These are phyloP conservation scores for Suillus subalutaceus DNA, from an alignment of 768 basidiomycete species.

Conservation along the genomic window DNA sequence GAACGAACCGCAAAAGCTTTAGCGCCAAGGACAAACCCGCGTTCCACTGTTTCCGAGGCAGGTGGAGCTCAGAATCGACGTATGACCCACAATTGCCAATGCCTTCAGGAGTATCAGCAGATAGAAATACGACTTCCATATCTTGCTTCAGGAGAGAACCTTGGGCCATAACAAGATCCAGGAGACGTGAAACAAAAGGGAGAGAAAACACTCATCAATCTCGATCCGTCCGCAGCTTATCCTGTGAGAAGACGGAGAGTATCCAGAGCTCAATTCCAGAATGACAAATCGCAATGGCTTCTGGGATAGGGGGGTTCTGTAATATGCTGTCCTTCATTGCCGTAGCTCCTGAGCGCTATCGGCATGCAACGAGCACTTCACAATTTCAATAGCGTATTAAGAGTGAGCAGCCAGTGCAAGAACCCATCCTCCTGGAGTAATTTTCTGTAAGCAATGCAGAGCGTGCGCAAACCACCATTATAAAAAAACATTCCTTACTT, in stretches of 20 bases:
- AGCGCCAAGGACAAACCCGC: constrained; percentile 67
- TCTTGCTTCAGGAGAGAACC: constrained; percentile 91
- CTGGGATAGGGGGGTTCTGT: constrained; percentile 71
- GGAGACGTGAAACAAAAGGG: neutral
- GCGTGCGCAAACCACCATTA: constrained; percentile 86
- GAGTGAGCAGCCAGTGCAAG: constrained; percentile 69
- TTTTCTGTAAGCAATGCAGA: constrained; percentile 82
- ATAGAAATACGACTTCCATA: constrained; percentile 98
- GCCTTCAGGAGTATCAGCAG: constrained; percentile 76
- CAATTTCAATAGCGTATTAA: constrained; percentile 84
- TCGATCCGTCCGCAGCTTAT: constrained; percentile 99
- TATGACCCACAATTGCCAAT: constrained; percentile 75
- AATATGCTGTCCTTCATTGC: constrained; percentile 95
- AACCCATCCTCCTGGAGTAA: constrained; percentile 83
- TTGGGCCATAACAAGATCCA: constrained; percentile 23
- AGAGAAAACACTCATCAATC: constrained; percentile 55
- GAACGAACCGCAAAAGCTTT: constrained; percentile 80
- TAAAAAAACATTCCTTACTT: constrained; percentile 72
- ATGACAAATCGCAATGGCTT: constrained; percentile 90
- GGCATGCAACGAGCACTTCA: constrained; percentile 72
- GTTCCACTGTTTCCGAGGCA: constrained; percentile 55
- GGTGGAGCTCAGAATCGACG: constrained; percentile 80
- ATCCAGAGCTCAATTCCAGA: constrained; percentile 82
- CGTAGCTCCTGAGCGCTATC: constrained; percentile 83
- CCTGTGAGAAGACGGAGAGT: constrained; percentile 88